A percentile compares a stretch with the other conserved stretches of the same genome.
Evolutionary conservation across 768 basidiomycete genomes (phyloP).

Genomic region (Phylloporus sp.): DNA sequence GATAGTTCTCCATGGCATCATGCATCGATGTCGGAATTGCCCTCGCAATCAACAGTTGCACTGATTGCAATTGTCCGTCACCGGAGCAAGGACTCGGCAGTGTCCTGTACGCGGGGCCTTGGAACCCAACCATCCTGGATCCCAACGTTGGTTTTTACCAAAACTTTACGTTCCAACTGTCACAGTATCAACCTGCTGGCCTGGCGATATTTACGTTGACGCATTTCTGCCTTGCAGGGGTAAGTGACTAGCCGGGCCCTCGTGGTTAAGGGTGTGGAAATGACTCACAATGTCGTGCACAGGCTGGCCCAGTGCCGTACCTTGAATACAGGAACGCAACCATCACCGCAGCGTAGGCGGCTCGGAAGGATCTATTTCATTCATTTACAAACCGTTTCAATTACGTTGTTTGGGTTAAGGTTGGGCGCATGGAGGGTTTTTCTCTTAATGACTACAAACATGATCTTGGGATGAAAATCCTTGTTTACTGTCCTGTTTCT

Average conservation of each 20-base stretch:
- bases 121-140: constrained; percentile 3
- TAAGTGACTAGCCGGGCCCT: not conserved
- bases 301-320: constrained; percentile 16
- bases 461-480: too few species aligned
- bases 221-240: constrained; percentile 16
- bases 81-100: constrained; percentile 13
- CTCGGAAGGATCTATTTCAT: not conserved
- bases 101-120: constrained; percentile 19
- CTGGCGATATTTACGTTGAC: constrained; percentile 16
- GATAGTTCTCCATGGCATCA: constrained; percentile 13
- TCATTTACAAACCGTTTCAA: not conserved
- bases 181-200: constrained; percentile 10
- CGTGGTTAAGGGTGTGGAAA: not conserved
- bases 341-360: constrained; percentile 8
- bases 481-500: too few species aligned
- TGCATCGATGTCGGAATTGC: constrained; percentile 20
- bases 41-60: constrained; percentile 16
- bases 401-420: not conserved
- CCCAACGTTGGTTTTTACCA: constrained; percentile 15
- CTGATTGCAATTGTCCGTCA: constrained; percentile 13
- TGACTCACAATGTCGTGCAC: not conserved
- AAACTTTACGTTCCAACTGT: constrained; percentile 15
- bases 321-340: constrained; percentile 19
- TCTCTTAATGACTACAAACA: too few species aligned
- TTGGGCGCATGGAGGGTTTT: too few species aligned